Evolutionary conservation across 805 yeast genomes (phyloP).

Genomic region (Ogataea parapolymorpha): DNA sequence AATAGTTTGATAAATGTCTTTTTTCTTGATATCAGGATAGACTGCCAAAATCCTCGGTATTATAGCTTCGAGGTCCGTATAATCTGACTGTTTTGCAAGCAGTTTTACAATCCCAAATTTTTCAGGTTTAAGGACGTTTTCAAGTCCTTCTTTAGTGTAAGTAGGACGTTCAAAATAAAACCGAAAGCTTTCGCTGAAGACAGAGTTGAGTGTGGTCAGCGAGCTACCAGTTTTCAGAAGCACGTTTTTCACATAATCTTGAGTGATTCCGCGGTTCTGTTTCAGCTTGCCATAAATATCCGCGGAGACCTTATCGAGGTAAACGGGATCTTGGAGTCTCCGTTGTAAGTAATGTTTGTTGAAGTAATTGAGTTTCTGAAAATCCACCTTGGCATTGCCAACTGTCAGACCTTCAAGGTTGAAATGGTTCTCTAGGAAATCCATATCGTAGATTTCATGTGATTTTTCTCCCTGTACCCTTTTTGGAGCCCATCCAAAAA

Average conservation of each 20-base stretch:
- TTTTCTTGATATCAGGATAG: conserved; percentile 29
- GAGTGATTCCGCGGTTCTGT: conserved; percentile 17
- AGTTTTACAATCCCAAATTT: conserved; percentile 6
- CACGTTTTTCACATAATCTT: conserved; percentile 37
- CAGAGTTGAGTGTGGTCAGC: conserved; percentile 52
- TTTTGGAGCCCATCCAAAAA: conserved; percentile 94
- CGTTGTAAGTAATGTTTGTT: conserved; percentile 64
- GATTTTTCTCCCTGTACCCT: conserved; percentile 45
- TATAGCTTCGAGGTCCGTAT: conserved; percentile 11
- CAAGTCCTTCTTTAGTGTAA: conserved; percentile 24
- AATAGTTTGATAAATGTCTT: conserved; percentile 50
- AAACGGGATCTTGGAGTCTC: conserved; percentile 37
- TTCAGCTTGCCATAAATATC: conserved; percentile 25
- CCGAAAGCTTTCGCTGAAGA: conserved; percentile 39
- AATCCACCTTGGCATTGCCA: conserved; percentile 91
- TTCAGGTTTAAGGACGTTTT: conserved; percentile 3
- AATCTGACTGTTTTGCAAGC: conserved; percentile 7
- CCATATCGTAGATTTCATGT: conserved; percentile 50
- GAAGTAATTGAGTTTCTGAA: conserved; percentile 68
- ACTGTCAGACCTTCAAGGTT: conserved; percentile 73
- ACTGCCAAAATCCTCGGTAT: conserved; percentile 3
- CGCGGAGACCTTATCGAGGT: conserved; percentile 37
- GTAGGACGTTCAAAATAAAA: conserved; percentile 46
- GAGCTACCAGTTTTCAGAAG: conserved; percentile 46
- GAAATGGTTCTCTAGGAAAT: conserved; percentile 54